These are phyloP conservation scores for Sanghuangporus weigelae DNA, from an alignment of 1,284 basidiomycete genomes.

Conservation along the genomic window DNA sequence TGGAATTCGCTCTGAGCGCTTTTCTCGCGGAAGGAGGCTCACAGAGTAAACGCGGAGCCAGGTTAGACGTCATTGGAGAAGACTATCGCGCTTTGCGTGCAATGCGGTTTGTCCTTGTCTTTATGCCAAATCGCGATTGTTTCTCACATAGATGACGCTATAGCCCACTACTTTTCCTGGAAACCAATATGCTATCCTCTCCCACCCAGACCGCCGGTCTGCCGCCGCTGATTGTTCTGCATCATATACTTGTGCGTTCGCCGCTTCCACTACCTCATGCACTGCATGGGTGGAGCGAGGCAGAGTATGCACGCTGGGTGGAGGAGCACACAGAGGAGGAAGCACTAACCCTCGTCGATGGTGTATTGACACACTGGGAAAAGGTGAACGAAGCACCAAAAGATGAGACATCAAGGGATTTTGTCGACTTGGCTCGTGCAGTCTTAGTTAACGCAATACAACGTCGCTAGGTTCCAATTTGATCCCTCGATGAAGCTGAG, in stretches of 20 bases:
- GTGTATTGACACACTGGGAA: constrained; percentile 70
- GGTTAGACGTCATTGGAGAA: constrained; percentile 67
- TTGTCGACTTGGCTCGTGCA: constrained; percentile 54
- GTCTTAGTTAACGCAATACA: constrained; percentile 43
- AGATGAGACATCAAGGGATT: constrained; percentile 43
- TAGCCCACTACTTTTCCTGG: constrained; percentile 84
- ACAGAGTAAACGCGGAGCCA: constrained; percentile 54
- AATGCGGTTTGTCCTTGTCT: constrained; percentile 54
- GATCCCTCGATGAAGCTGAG: background rate
- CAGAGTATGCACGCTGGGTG: constrained; percentile 87
- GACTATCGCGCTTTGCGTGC: constrained; percentile 78
- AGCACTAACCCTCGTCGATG: constrained; percentile 65
- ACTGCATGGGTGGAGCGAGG: constrained; percentile 87
- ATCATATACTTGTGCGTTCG: constrained; percentile 89
- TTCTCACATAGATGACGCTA: background rate
- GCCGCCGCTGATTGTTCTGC: constrained; percentile 79
- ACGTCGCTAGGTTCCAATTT: background rate
- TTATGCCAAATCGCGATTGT: background rate
- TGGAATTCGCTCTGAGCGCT: constrained; percentile 84
- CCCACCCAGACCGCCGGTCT: constrained; percentile 65
- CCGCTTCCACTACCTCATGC: constrained; percentile 81
- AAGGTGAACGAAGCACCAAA: constrained; percentile 52
- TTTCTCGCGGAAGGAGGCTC: constrained; percentile 59
- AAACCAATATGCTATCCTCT: constrained; percentile 62
- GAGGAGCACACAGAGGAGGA: constrained; percentile 74